Evolutionary conservation across 2,329 filamentous ascomycete genomes (phyloP).

Genomic region (Colletotrichum sp.): DNA sequence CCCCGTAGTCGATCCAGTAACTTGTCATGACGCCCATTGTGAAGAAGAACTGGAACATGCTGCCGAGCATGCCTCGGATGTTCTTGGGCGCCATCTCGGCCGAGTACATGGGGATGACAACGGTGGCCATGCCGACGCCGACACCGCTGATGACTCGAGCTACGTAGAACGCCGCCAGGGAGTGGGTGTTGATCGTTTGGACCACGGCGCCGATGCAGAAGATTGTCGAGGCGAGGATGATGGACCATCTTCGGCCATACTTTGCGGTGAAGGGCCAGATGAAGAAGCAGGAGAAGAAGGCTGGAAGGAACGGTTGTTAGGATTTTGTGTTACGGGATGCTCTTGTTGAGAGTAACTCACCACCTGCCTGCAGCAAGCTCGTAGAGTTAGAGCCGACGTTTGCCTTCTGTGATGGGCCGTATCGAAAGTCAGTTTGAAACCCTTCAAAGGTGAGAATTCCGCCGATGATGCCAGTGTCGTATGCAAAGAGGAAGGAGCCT

Average conservation of each 20-base stretch:
- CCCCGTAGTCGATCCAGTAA: constrained; percentile 51
- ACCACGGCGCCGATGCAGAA: constrained; percentile 49
- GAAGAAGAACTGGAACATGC: constrained; percentile 51
- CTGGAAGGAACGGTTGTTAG: constrained; percentile 21
- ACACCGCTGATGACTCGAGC: constrained; percentile 39
- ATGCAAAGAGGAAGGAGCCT: constrained; percentile 44
- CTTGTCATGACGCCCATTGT: constrained; percentile 45
- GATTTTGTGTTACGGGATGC: not conserved
- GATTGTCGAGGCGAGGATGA: constrained; percentile 41
- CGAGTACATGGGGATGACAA: constrained; percentile 50
- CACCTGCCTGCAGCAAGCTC: constrained; percentile 45
- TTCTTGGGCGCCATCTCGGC: constrained; percentile 52
- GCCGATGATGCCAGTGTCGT: constrained; percentile 48
- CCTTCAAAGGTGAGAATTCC: constrained; percentile 41
- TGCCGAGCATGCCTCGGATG: constrained; percentile 46
- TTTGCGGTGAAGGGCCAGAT: constrained; percentile 46
- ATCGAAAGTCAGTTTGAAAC: constrained; percentile 43
- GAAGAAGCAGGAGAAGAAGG: constrained; percentile 48
- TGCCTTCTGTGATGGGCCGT: constrained; percentile 30
- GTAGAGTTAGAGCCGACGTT: constrained; percentile 43
- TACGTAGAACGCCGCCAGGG: constrained; percentile 40
- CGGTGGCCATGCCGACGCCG: constrained; percentile 43
- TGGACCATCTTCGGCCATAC: constrained; percentile 43
- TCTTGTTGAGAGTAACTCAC: constrained; percentile 23
- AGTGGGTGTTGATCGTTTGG: constrained; percentile 42